Base-by-base conservation (phyloP, 345 rosid genomes). In the Kernera saxatilis region DNA sequence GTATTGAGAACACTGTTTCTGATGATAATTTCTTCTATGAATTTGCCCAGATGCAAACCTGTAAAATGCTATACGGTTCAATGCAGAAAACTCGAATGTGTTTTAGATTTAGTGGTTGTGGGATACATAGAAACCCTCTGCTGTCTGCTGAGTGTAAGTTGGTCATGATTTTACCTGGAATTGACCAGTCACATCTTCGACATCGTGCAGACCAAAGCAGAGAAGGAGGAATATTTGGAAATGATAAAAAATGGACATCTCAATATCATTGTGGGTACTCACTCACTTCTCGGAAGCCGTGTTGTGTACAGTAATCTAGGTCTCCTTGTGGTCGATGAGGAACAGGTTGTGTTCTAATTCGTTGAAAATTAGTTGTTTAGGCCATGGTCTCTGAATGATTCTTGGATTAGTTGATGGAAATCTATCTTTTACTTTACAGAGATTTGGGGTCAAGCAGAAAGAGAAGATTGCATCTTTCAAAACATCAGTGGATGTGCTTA, bases 381-480 rank as follows among this genome's bases (percentile, higher is more conserved):
- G 57, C 55, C 43, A 33, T 66, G 58, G 26, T 50, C 43, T 62
- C 69, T 50, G 73, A 66, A 29, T 49, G 72, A 60, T 64, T 23
- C 71, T 51, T 76, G 75, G 60, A 45, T 81, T 56, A 35, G 61
- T 76, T 63, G 40, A 51, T 35, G 74, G 68, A 44, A 65, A 46
- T 64, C 25, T 63, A 39, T 74, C 66, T 71, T 59, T 71, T 81
- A 61, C 43, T 58, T 69, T 61, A 45, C 85, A 91, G 98, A 86
- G 97, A 74, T 93, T 93, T 77, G 97, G 98, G 72, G 98, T 93
- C 75, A 93, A 93, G 79, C 98, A 89, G 81, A 93, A 93, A 89
- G 98, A 91, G 81, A 89, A 82, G 78, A 93, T 93, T 79, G 96
- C 98, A 73, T 87, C 97, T 54, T 87, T 89, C 74, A 93, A 91